Base-by-base conservation (phyloP, 352 stramenopile genomes). In the Phytophthora citrophthora region DNA sequence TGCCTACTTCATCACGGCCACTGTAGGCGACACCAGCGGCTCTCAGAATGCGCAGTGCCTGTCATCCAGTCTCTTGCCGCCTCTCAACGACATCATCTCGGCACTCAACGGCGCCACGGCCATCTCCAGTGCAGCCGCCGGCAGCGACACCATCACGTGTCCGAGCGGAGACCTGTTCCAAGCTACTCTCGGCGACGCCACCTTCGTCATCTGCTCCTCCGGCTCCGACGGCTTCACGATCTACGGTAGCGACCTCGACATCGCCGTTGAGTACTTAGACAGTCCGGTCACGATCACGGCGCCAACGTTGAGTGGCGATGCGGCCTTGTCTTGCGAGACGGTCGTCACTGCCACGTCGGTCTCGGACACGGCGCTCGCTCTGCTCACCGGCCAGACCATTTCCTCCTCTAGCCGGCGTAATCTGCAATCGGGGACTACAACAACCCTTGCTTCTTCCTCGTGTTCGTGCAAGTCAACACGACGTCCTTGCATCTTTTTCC, bases 401-500 rank as follows among this genome's bases (percentile, higher is more conserved):
- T n/a, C 46, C 0, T 70, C 61, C 0, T 48, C 40, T 5, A 57
- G 39, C 26, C 10, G 23, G 1, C 47, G 61, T n/a, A 64, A 64
- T 1, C 40, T 71, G 4, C 48, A 68, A 23, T n/a, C 41, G 0
- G 50, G 58, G 15, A 41, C 46, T 11, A 59, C 32, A 2, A 45
- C 49, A 12, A 54, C 61, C 0, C 43, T 75, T 34, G 45, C 39
- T 1, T 53, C 67, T 2, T 75, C 69, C 0, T 70, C 48, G 12
- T 77, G 69, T 44, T 36, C 49, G 11, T 77, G 69, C 24, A 20
- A 63, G 12, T 64, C 55, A 4, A 66, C 39, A 2, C 50, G n/a
- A 8, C 68, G 68, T 2, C 65, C 73, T 23, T 80, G 72, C 45
- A 56, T 81, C 41, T 77, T 81, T 56, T 71, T 76, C 46, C 68